Base-by-base conservation (phyloP, 306 rosid species). In the Neltuma alba region DNA sequence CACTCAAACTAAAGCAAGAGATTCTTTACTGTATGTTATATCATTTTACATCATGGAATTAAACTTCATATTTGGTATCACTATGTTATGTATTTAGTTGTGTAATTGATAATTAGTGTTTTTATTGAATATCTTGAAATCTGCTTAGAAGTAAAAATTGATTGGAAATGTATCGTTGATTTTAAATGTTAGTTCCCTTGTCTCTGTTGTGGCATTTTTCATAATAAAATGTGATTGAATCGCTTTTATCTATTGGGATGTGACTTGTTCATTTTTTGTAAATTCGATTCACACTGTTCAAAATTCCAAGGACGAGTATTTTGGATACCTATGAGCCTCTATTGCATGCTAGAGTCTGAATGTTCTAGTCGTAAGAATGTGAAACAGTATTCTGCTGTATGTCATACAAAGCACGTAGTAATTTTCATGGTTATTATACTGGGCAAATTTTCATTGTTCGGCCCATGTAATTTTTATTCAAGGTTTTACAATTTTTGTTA, bases 1-100 rank as follows among this genome's bases (percentile, higher is more conserved):
- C 98, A 0, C 96, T 95, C 61, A 95, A 91, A 86, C 77, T 95
- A 89, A 95, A 90, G 93, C 99, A 91, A 84, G 90, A 95, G 82
- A 86, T 95, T 88, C 91, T 95, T 82, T 90, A 87, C 87, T 88
- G 99, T 95, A 90, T 83, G 96, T 23, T 73, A 50, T 73, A 76
- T 75, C 64, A 48, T 38, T 31, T 61, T 50, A 78, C 71, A 77
- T 12, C 47, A 65, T 47, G 7, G 70, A 73, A 62, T 75, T 74
- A 30, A 76, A 54, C 33, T 27, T 52, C 10, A 18, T 57, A 65
- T 65, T 62, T 48, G 40, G 38, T 48, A 70, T 34, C 71, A 69
- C 36, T 47, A 38, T 62, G 72, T 80, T 21, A 34, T 70, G 73
- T 23, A 64, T 70, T 55, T 48, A 47, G 65, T 16, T 60, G 47